Conservation (phyloP, 179 eudicot species). For the Patellifolia procumbens region DNA sequence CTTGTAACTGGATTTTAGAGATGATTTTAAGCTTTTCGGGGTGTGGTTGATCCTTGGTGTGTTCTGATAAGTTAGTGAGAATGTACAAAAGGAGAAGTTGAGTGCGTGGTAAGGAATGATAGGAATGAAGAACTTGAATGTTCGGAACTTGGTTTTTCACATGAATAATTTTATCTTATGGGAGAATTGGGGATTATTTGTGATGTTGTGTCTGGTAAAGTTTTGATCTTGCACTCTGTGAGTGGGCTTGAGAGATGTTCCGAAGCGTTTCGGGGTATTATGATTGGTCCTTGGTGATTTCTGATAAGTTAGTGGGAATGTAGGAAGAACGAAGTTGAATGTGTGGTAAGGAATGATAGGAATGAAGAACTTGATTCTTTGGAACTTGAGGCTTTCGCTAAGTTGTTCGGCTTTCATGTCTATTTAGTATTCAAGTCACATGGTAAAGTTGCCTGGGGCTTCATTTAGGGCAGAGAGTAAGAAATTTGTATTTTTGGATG, state of each 20-base stretch:
- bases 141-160: too few relatives aligned
- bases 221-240: not conserved
- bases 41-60: too few relatives aligned
- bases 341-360: not conserved
- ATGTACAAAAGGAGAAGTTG: too few relatives aligned
- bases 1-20: too few relatives aligned
- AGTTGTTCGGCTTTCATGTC: not conserved
- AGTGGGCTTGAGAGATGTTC: not conserved
- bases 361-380: not conserved
- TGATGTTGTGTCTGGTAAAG: not conserved
- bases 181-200: not conserved
- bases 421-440: not conserved
- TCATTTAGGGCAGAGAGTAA: not conserved
- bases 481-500: not conserved
- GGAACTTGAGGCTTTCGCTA: not conserved
- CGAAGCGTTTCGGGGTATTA: not conserved
- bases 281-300: not conserved
- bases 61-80: too few relatives aligned
- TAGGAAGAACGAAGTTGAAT: not conserved
- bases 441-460: not conserved
- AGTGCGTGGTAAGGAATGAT: too few relatives aligned
- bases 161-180: not conserved
- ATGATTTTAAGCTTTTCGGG: too few relatives aligned
- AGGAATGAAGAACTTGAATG: too few relatives aligned
- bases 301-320: slow-evolving; percentile 1